Conservation (phyloP, 352 stramenopile species). For the Phytophthora macrochlamydospora region DNA sequence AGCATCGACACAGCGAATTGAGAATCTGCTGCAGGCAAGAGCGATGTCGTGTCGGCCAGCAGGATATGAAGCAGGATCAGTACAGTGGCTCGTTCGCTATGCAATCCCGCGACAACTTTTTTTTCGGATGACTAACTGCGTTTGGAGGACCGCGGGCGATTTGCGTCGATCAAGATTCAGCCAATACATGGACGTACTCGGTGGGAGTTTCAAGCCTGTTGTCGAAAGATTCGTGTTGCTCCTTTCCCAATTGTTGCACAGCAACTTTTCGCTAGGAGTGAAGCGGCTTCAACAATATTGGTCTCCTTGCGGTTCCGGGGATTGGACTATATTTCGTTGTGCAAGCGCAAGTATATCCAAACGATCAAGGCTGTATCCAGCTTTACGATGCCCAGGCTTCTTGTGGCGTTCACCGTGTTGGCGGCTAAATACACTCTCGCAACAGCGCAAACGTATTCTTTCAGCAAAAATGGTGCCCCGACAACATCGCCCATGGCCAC, state of each 20-base stretch:
- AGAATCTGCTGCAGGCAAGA: neutral
- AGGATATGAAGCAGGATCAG: neutral
- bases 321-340: too few species aligned
- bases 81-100: neutral
- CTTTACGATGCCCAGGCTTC: constrained; percentile 19
- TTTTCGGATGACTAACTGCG: neutral
- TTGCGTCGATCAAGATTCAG: constrained; percentile 2
- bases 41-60: neutral
- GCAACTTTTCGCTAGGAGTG: too few species aligned
- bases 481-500: constrained; percentile 18
- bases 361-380: neutral
- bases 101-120: too few species aligned
- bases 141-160: neutral
- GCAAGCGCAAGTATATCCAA: too few species aligned
- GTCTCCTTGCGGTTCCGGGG: too few species aligned
- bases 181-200: neutral
- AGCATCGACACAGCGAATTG: neutral
- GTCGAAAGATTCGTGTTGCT: too few species aligned
- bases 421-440: constrained; percentile 5
- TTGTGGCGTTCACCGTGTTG: constrained; percentile 16
- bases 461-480: constrained; percentile 14
- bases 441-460: constrained; percentile 27
- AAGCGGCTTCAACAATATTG: too few species aligned
- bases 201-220: too few species aligned
- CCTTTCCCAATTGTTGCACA: too few species aligned